Evolutionary conservation across 306 rosid species (phyloP), one percentile per base, ranked within the genome.

Genomic region (Crotalaria pallida): DNA sequence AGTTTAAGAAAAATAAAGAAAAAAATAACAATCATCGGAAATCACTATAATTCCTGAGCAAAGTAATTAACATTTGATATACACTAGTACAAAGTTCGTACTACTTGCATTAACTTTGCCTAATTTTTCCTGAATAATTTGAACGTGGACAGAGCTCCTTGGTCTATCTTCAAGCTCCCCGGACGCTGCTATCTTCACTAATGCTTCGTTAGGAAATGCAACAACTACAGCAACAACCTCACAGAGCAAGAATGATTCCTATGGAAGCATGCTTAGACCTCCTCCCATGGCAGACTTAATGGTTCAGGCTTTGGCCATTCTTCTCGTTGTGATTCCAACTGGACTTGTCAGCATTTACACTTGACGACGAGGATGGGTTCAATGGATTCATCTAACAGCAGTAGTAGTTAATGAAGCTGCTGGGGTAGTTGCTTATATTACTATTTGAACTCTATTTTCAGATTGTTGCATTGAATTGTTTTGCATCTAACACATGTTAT

Each of bases 161-260:
- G 87, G 86, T 10, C 66, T 89, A 23, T 11, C 90, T 24, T 76
- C 92, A 1, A 76, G 47, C 77, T 87, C 92, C 21, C 73, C 92
- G 0, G 96, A 79, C 17, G 92, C 92, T 10, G 87, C 89, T 1
- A 81, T 89, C 26, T 89, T 89, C 79, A 68, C 71, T 41, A 87
- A 63, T 9, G 44, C 51, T 17, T 59, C 73, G 3, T 21, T 60
- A 5, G 50, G 69, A 13, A 34, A 17, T 3, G 0, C 61, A 0
- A 1, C 81, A 6, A 7, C 67, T 10, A 1, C 62, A 13, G 8
- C 63, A 15, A 23, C 75, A 0, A 5, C 76, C 7, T 15, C 58
- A 59, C 0, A 49, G 12, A 11, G 29, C 34, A 24, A 58, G 5
- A 16, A n/a, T 5, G 18, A 1, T 1, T 4, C 64, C 1, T 21